Conservation (phyloP, 2,329 filamentous ascomycete genomes). For the Colletotrichum sp. region DNA sequence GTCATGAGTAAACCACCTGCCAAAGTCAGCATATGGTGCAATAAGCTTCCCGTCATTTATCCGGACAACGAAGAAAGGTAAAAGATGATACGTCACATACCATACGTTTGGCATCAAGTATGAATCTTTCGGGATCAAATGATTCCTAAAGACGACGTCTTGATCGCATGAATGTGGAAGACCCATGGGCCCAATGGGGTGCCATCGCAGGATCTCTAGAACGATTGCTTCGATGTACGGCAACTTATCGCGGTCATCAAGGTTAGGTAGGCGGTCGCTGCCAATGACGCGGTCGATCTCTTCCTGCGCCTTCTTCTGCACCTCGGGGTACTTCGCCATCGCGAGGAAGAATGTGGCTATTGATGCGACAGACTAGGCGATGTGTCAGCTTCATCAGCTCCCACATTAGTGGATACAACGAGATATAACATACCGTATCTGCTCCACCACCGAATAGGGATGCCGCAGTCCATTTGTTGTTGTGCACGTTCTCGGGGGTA, state of each 20-base stretch:
- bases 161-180: slow-evolving; percentile 40
- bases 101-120: slow-evolving; percentile 41
- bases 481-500: background rate
- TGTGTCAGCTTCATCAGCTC: background rate
- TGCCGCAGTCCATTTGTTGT: slow-evolving; percentile 14
- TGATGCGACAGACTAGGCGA: slow-evolving; percentile 30
- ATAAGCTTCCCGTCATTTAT: background rate
- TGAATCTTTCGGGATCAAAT: background rate
- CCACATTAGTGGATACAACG: fast-evolving
- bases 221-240: slow-evolving; percentile 59
- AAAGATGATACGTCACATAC: slow-evolving; percentile 35
- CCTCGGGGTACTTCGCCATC: slow-evolving; percentile 50
- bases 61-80: too few relatives aligned
- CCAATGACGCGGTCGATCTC: slow-evolving; percentile 59
- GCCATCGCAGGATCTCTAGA: slow-evolving; percentile 61
- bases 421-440: slow-evolving; percentile 25
- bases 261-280: slow-evolving; percentile 46
- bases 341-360: slow-evolving; percentile 48
- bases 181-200: slow-evolving; percentile 52
- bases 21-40: background rate
- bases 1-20: slow-evolving; percentile 53
- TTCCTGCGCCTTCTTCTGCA: slow-evolving; percentile 49
- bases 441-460: slow-evolving; percentile 14
- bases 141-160: background rate
- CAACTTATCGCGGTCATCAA: slow-evolving; percentile 51